phyloP scores from a whole-genome alignment of 2,329 filamentous ascomycete species.

The Diaporthe sp. region DNA sequence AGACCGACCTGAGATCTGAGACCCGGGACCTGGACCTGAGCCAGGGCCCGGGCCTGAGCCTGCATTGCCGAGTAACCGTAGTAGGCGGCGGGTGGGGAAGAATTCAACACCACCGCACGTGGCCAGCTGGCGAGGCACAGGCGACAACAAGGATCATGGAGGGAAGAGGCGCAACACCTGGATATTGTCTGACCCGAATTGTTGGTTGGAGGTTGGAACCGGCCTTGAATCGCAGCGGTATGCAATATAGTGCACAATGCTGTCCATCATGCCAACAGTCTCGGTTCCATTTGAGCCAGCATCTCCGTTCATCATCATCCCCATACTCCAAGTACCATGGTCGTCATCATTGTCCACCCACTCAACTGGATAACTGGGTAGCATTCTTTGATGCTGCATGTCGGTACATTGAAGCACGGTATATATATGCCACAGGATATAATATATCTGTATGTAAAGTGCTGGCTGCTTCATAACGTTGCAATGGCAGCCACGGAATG shows the following conservation, averaged over 20 bases:
- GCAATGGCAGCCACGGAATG: not conserved
- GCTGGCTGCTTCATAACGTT: not conserved
- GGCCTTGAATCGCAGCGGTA: not conserved
- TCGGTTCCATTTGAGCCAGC: not conserved
- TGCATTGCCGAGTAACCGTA: not conserved
- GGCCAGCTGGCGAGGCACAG: not conserved
- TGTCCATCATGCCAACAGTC: too few relatives aligned
- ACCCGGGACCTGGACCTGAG: not conserved
- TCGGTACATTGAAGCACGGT: not conserved
- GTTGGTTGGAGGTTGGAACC: not conserved
- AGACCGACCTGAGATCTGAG: conserved; percentile 20
- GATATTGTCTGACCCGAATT: not conserved
- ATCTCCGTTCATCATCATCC: not conserved
- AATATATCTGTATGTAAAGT: not conserved
- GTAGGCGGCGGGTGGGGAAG: conserved; percentile 4
- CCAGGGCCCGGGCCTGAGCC: conserved; percentile 1
- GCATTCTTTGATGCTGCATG: not conserved
- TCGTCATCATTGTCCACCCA: not conserved
- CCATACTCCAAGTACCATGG: too few relatives aligned
- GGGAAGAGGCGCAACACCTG: not conserved
- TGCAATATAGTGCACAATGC: too few relatives aligned
- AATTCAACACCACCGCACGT: not conserved
- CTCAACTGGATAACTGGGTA: not conserved
- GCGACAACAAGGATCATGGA: conserved; percentile 24
- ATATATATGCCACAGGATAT: not conserved